A percentile compares a stretch with the other conserved stretches of the same genome.
phyloP scores from a whole-genome alignment of 805 yeast genomes.

The Tetrapisispora phaffii region DNA sequence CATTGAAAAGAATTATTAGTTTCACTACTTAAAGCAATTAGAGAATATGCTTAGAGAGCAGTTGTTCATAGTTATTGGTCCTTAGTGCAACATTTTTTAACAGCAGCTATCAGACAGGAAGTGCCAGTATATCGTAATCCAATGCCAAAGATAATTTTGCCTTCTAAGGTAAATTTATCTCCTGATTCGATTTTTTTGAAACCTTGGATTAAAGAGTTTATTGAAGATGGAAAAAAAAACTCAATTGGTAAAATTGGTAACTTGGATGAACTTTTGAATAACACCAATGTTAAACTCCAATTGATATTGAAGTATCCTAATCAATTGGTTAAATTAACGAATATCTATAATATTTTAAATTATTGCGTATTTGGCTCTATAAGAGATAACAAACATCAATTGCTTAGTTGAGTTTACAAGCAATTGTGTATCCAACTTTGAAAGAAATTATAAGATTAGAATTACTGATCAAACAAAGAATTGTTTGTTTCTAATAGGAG shows the following conservation, averaged over 20 bases:
- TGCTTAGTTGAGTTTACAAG: conserved; percentile 29
- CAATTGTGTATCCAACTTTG: conserved; percentile 22
- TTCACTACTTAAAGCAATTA: neutral
- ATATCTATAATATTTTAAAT: conserved; percentile 16
- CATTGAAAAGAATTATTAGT: neutral
- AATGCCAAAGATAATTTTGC: conserved; percentile 17
- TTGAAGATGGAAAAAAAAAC: conserved; percentile 1
- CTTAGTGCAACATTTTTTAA: too few species aligned
- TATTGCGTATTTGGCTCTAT: conserved; percentile 20
- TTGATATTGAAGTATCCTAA: conserved; percentile 3
- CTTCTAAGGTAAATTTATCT: conserved; percentile 7
- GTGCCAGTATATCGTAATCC: neutral
- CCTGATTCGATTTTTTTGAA: conserved; percentile 18
- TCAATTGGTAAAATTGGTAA: conserved; percentile 3
- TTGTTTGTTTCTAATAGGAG: conserved; percentile 22
- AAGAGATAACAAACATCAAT: conserved; percentile 16
- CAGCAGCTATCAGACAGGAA: too few species aligned
- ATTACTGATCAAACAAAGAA: conserved; percentile 20
- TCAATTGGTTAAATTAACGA: conserved; percentile 11
- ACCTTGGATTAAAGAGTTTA: conserved; percentile 16
- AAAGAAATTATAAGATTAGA: conserved; percentile 15
- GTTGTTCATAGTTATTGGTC: neutral
- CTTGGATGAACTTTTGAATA: conserved; percentile 2
- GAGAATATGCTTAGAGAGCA: too few species aligned
- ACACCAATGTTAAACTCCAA: conserved; percentile 10